A percentile compares a stretch with the other conserved stretches of the same genome.
phyloP scores from a whole-genome alignment of 805 yeast species.

The Torulaspora quercuum region DNA sequence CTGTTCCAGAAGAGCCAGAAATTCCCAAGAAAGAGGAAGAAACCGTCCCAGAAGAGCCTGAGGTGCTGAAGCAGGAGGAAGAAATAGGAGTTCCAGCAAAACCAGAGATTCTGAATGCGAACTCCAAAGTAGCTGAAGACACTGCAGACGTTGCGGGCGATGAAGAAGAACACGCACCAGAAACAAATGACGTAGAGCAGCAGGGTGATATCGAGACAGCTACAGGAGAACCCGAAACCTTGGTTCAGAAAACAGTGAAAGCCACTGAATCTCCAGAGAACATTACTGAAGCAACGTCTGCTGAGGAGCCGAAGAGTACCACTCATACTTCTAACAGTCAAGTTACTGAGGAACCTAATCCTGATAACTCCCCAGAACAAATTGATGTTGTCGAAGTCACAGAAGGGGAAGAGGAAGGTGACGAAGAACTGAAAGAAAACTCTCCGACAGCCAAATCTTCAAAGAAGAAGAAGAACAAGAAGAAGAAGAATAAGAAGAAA shows the following conservation, averaged over 20 bases:
- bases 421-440: conserved; percentile 14
- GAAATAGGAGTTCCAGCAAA: too few species aligned
- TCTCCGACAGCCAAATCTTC: not conserved
- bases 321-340: too few species aligned
- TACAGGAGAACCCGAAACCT: too few species aligned
- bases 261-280: too few species aligned
- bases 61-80: conserved; percentile 4
- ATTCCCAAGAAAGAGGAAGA: conserved; percentile 8
- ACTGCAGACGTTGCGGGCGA: not conserved
- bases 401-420: conserved; percentile 14
- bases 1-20: conserved; percentile 15
- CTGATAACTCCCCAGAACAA: too few species aligned
- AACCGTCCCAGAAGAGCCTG: conserved; percentile 5
- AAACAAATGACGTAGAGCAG: not conserved
- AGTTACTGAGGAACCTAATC: too few species aligned
- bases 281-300: too few species aligned
- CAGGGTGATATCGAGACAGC: conserved; percentile 1
- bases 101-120: not conserved
- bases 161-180: conserved; percentile 1
- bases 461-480: conserved; percentile 27
- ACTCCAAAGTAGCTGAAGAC: not conserved
- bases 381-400: conserved; percentile 10
- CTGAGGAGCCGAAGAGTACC: too few species aligned
- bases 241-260: too few species aligned
- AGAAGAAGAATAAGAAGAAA: conserved; percentile 37